These are phyloP conservation scores for Terfezia claveryi DNA, from an alignment of 495 filamentous ascomycete genomes.

Conservation along the genomic window DNA sequence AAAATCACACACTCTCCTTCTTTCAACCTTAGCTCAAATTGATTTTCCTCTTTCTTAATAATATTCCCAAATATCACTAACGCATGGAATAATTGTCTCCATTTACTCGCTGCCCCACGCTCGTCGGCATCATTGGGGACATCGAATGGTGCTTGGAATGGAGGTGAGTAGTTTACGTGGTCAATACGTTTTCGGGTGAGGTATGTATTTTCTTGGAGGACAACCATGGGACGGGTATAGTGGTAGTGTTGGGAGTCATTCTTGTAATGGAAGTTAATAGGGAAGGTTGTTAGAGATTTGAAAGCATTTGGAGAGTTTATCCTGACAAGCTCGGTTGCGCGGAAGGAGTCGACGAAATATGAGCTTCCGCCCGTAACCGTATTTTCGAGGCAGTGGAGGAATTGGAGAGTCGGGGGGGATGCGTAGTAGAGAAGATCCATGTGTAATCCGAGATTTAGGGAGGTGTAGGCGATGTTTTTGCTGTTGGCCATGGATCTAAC, in stretches of 20 bases:
- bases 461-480: constrained; percentile 84
- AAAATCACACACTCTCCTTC: constrained; percentile 74
- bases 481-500: constrained; percentile 53
- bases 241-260: constrained; percentile 42
- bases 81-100: constrained; percentile 15
- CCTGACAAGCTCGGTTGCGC: constrained; percentile 32
- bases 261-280: constrained; percentile 44
- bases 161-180: constrained; percentile 47
- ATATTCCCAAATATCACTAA: constrained; percentile 25
- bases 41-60: constrained; percentile 27
- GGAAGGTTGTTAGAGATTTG: constrained; percentile 23
- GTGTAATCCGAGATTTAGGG: constrained; percentile 54
- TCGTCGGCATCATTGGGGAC: background rate
- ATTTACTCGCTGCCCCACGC: background rate
- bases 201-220: constrained; percentile 17
- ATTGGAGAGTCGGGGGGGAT: constrained; percentile 55
- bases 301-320: constrained; percentile 10
- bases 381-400: constrained; percentile 69
- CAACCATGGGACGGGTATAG: constrained; percentile 32
- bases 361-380: constrained; percentile 56
- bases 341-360: constrained; percentile 51
- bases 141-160: constrained; percentile 36
- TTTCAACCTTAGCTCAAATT: constrained; percentile 48
- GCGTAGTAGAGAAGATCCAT: constrained; percentile 84
- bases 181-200: constrained; percentile 9